These are phyloP conservation scores for Novymonas esmeraldas DNA, from an alignment of 208 protist genomes.

Conservation along the genomic window DNA sequence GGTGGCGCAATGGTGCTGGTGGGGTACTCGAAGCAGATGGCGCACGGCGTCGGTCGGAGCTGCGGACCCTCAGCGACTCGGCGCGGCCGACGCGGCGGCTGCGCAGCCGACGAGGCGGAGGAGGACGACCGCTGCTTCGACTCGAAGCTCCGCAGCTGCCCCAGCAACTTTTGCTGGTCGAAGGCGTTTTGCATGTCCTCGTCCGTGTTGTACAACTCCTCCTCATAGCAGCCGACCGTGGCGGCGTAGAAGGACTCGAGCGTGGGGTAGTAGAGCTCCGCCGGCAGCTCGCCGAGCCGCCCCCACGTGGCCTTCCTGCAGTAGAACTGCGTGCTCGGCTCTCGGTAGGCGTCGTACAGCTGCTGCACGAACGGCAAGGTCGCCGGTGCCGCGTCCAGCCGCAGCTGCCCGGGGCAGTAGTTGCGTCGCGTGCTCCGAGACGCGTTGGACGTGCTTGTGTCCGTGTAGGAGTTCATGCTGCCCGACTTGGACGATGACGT, in stretches of 20 bases:
- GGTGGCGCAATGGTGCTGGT: conserved; percentile 23
- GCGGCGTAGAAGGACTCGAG: conserved; percentile 41
- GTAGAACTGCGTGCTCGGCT: conserved; percentile 45
- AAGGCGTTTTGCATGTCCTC: conserved; percentile 33
- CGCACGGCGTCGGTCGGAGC: conserved; percentile 43
- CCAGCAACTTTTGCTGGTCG: neutral
- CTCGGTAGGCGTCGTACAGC: conserved; percentile 40
- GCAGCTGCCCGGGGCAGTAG: neutral
- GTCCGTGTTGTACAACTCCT: conserved; percentile 43
- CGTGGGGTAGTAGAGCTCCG: conserved; percentile 33
- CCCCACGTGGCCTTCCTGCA: conserved; percentile 32
- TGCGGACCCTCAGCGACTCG: neutral
- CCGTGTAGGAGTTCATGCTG: neutral
- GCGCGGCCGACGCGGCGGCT: neutral
- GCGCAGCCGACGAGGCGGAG: too few relatives aligned
- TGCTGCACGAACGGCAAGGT: conserved; percentile 44
- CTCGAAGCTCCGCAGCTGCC: neutral
- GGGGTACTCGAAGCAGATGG: conserved; percentile 44
- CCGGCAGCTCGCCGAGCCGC: conserved; percentile 19
- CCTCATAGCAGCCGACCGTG: conserved; percentile 40
- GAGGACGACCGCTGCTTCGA: neutral
- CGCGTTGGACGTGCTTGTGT: neutral
- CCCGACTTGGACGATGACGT: neutral
- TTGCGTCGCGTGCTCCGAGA: neutral
- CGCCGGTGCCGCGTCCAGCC: conserved; percentile 9